Base-by-base conservation (phyloP, 257 asterid species). In the Nyctanthes arbortristis region DNA sequence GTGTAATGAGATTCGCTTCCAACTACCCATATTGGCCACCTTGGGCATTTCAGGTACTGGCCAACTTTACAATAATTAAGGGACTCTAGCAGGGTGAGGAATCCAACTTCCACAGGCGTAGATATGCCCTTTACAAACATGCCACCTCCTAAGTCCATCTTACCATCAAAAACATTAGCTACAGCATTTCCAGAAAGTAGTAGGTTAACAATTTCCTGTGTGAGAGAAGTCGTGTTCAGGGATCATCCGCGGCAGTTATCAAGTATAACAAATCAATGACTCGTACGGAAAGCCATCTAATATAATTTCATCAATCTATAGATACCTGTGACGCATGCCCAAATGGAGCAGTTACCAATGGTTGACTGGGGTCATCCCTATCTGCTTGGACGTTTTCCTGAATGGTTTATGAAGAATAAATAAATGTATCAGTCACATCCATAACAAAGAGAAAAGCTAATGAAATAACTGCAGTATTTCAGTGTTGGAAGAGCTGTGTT, bases 291-390 rank as follows among this genome's bases (percentile, higher is more conserved):
- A 24, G 16, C 30, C 7, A 22, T 52, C 14, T 52, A 9, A 68
- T 10, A 47, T 61, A 76, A 32, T 5, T 61, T 69, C 27, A 10
- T 52, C 30, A 25, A 36, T 78, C 40, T 45, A 36, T 29, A 13
- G n/a, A 66, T 87, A 94, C 99, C 97, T 94, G 99, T 43, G 99
- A 94, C 59, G 99, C 99, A 75, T 94, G 99, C 61, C 99, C 99
- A 80, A 94, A 94, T 57, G 99, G 99, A 62, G 98, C 90, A 57
- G 99, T 94, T 77, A 94, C 99, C 75, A 94, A 75, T 6, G 99
- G 96, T 76, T 82, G 98, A 67, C 86, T 78, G 27, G 99, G 98
- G 66, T 94, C 98, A 66, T 94, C 99, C 85, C 99, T 89, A 66
- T 94, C 99, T 69, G 84, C 92, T 77, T 86, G 89, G 73, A 86